Evolutionary conservation across 306 rosid genomes (phyloP).

Genomic region (Hippophae gyantsensis): DNA sequence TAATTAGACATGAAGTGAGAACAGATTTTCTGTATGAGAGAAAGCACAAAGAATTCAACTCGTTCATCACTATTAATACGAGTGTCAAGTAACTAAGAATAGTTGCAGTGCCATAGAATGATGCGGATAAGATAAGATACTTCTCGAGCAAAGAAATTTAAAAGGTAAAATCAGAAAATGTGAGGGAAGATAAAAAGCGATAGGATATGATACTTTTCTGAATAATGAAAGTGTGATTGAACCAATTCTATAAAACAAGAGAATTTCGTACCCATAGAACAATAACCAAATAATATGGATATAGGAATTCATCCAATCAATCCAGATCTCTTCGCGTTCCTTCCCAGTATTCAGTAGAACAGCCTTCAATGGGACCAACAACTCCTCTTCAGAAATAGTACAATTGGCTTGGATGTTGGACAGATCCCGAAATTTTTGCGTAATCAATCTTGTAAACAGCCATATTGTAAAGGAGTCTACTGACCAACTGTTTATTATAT

Average conservation of each 20-base stretch:
- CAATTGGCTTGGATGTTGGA: conserved; percentile 79
- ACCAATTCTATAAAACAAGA: not conserved
- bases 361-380: conserved; percentile 78
- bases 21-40: no score
- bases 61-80: no score
- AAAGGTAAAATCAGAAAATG: no score
- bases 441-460: conserved; percentile 97
- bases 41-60: no score
- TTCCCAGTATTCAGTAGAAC: conserved; percentile 86
- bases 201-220: no score
- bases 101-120: no score
- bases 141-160: no score
- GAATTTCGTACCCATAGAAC: not conserved
- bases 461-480: conserved; percentile 83
- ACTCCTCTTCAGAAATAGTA: conserved; percentile 62
- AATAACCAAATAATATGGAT: not conserved
- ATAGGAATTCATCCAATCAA: conserved; percentile 68
- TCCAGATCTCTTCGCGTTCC: conserved; percentile 95
- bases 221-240: no score
- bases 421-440: conserved; percentile 72
- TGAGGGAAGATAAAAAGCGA: no score
- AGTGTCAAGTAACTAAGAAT: no score
- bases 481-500: conserved; percentile 80
- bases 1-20: no score
- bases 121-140: no score